phyloP scores from a whole-genome alignment of 768 basidiomycete species.

The Crucibulum laeve region DNA sequence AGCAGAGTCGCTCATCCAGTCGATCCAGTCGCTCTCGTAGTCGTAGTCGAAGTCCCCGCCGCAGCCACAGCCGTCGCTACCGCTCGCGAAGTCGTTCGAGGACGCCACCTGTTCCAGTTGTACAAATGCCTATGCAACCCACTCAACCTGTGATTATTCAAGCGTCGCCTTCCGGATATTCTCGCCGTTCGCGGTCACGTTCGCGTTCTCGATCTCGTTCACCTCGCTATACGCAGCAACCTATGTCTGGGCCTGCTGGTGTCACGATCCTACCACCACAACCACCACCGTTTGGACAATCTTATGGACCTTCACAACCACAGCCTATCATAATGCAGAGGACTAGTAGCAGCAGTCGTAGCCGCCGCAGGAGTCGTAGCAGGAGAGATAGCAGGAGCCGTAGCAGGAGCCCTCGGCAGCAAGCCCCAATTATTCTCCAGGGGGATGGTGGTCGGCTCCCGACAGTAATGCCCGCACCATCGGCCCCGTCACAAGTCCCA shows the following conservation, averaged over 20 bases:
- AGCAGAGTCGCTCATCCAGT: constrained; percentile 3
- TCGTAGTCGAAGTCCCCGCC: constrained; percentile 12
- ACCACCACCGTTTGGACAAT: constrained; percentile 4
- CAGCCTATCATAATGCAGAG: constrained; percentile 5
- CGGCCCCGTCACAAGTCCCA: neutral
- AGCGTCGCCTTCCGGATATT: constrained; percentile 5
- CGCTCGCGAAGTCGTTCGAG: constrained; percentile 3
- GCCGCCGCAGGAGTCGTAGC: constrained; percentile 3
- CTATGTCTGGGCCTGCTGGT: constrained; percentile 1
- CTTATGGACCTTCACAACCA: constrained; percentile 1
- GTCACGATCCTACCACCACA: constrained; percentile 14
- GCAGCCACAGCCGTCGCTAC: too few species aligned
- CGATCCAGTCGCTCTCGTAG: constrained; percentile 4
- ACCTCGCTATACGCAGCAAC: constrained; percentile 4
- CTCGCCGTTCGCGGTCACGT: constrained; percentile 10
- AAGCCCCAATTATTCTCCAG: constrained; percentile 1
- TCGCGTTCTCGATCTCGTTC: constrained; percentile 15
- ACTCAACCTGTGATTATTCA: constrained; percentile 11
- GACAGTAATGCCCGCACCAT: neutral
- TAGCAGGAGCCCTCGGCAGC: constrained; percentile 6
- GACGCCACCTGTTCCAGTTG: too few species aligned
- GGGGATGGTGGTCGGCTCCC: neutral
- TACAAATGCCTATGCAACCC: neutral
- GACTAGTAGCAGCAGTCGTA: constrained; percentile 3
- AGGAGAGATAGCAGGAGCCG: constrained; percentile 1